These are phyloP conservation scores for Fomitopsis serialis DNA, from an alignment of 768 basidiomycete species.

Conservation along the genomic window DNA sequence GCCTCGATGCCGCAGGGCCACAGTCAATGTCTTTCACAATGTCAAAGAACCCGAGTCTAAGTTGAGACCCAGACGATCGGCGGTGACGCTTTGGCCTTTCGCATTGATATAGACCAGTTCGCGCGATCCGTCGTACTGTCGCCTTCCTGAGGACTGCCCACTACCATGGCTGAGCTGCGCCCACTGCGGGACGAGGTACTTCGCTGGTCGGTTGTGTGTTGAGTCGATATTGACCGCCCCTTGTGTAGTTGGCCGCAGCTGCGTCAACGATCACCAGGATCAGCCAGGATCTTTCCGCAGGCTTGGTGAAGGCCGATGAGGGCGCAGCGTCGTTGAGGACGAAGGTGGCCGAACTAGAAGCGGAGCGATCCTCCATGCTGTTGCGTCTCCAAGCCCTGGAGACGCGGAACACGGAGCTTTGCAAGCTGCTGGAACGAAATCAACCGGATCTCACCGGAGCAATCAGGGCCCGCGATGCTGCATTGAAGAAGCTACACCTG, in stretches of 20 bases:
- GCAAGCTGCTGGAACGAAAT: slow-evolving; percentile 20
- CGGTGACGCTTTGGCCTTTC: background rate
- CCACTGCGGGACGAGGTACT: background rate
- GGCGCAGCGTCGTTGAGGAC: slow-evolving; percentile 16
- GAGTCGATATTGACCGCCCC: background rate
- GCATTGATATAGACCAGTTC: background rate
- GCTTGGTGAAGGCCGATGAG: slow-evolving; percentile 20
- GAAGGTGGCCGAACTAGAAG: slow-evolving; percentile 35
- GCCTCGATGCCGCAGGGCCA: no score
- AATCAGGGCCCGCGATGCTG: slow-evolving; percentile 29
- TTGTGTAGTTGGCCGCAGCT: background rate
- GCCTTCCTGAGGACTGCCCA: background rate
- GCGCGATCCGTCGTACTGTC: background rate
- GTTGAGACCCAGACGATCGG: background rate
- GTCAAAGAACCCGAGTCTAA: background rate
- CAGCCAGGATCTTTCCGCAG: slow-evolving; percentile 24
- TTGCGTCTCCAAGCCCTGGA: slow-evolving; percentile 24
- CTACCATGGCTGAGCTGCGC: background rate
- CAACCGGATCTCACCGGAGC: slow-evolving; percentile 23
- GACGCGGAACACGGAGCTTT: slow-evolving; percentile 30
- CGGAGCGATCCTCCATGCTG: slow-evolving; percentile 19
- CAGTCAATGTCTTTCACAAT: background rate
- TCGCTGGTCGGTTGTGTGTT: background rate
- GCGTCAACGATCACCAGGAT: slow-evolving; percentile 16
- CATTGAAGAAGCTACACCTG: slow-evolving; percentile 18